Base-by-base conservation (phyloP, 192 early-diverging fungal species). In the Coemansia sp. region DNA sequence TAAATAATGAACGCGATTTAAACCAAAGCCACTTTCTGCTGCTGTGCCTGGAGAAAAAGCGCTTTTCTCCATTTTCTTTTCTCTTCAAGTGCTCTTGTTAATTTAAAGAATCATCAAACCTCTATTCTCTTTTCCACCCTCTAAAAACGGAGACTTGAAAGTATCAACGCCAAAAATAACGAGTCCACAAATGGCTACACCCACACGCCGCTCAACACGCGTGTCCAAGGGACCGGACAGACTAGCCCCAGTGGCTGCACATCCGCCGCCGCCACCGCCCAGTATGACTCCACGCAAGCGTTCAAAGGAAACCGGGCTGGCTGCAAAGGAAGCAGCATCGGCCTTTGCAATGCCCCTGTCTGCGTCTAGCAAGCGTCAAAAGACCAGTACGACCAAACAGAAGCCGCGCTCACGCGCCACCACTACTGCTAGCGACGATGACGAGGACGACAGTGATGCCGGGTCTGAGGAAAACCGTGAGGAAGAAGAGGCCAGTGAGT, bases 261-360 rank as follows among this genome's bases (percentile, higher is more conserved):
- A 22, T 2, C 44, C n/a, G 22, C 44, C 44, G 22, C 44, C 50
- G n/a, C 44, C n/a, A 45, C 44, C 44, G 22, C 44, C 50, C 5
- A 57, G 54, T 41, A 45, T 67, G 13, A 79, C 75, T 7, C 75
- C 75, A 11, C 70, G 63, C 41, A 79, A 72, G 34, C 75, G 70
- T 25, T 29, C 50, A 50, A 72, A 68, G 45, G 34, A 55, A 22
- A 28, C 50, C 1, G 27, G 14, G 15, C 11, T 22, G 14, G 29
- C 28, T 28, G 25, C 53, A 45, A 48, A 44, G 29, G 52, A 44
- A n/a, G 37, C 29, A 14, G 10, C 50, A 13, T 71, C 68, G 2
- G 68, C 68, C 8, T 71, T 71, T 36, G 34, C 68, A 3, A 37
- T 61, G 19, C 74, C 74, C 4, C 41, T 47, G 5, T 14, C 37